Evolutionary conservation across 805 yeast species (phyloP), one percentile per base, ranked within the genome.

Genomic region (Schwanniomyces yamadae): DNA sequence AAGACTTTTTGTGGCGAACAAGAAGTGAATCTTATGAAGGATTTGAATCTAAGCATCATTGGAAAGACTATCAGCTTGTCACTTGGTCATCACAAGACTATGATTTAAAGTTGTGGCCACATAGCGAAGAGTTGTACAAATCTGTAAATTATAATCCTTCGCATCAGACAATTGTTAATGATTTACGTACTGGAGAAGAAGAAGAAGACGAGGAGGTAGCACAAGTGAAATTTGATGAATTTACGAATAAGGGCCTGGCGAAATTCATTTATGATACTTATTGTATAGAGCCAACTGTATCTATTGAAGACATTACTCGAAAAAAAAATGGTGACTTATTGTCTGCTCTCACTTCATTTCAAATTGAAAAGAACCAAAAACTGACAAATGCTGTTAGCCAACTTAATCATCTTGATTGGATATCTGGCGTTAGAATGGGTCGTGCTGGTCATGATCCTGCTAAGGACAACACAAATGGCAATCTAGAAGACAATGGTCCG

Each of bases 11-110:
- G 1, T 91, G 96, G 96, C 69, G 98, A 45, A 66, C 78, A 6
- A 54, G 59, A 33, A 69, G 64, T 32, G 68, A 57, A 23, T 36
- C 35, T 4, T 66, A 66, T 31, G 55, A 49, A 25, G 69, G 88
- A 23, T 75, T 79, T 38, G 56, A 71, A 1, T 56, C 66, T 3
- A 66, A 66, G 28, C 49, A 74, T 10, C 82, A 80, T 46, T 88
- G 86, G 62, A 69, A 91, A 36, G 96, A 90, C 40, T 93, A 78
- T 53, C 98, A 93, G 57, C 59, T 93, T 33, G 91, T 93, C 1
- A 87, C 98, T 0, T 91, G 98, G 97, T 82, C 95, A 1, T 80
- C 85, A 34, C 64, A 54, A 41, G 98, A 93, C 54, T 77, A 81
- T 46, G 95, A 87, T 53, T 64, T 93, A 40, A 70, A 90, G 41